These are phyloP conservation scores for Didymella pomorum DNA, from an alignment of 2,329 filamentous ascomycete species.

Conservation along the genomic window DNA sequence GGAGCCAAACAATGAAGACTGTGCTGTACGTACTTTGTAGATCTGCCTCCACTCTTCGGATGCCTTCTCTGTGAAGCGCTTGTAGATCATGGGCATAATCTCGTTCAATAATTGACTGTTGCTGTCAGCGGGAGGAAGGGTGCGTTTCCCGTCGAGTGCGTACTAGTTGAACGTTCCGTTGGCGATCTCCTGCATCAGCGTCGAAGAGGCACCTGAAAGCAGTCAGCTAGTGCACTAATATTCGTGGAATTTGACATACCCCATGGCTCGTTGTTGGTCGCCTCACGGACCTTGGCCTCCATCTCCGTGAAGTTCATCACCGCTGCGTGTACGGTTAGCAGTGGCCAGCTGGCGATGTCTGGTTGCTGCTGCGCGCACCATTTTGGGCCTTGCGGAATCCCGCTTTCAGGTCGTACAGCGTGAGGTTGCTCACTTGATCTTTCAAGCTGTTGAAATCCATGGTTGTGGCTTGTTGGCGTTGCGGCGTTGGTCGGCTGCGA, in stretches of 20 bases:
- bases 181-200: constrained; percentile 96
- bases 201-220: constrained; percentile 71
- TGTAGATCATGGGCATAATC: constrained; percentile 99
- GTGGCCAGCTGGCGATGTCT: constrained; percentile 28
- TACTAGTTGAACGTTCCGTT: constrained; percentile 99
- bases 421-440: constrained; percentile 88
- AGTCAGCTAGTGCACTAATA: constrained; percentile 23
- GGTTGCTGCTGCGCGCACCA: constrained; percentile 66
- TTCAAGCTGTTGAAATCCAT: constrained; percentile 91
- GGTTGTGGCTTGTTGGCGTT: constrained; percentile 38
- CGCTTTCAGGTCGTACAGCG: constrained; percentile 93
- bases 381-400: constrained; percentile 95
- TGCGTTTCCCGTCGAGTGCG: constrained; percentile 44
- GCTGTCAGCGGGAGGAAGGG: constrained; percentile 28
- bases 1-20: neutral
- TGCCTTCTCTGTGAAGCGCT: constrained; percentile 96
- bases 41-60: constrained; percentile 99
- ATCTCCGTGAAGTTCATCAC: constrained; percentile 96
- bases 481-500: constrained; percentile 2
- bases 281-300: constrained; percentile 81
- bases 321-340: constrained; percentile 62
- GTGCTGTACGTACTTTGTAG: constrained; percentile 76
- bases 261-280: constrained; percentile 99
- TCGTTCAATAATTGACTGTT: constrained; percentile 92
- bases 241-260: constrained; percentile 56